These are phyloP conservation scores for Rhodamnia argentea DNA, from an alignment of 345 rosid genomes.

Conservation along the genomic window DNA sequence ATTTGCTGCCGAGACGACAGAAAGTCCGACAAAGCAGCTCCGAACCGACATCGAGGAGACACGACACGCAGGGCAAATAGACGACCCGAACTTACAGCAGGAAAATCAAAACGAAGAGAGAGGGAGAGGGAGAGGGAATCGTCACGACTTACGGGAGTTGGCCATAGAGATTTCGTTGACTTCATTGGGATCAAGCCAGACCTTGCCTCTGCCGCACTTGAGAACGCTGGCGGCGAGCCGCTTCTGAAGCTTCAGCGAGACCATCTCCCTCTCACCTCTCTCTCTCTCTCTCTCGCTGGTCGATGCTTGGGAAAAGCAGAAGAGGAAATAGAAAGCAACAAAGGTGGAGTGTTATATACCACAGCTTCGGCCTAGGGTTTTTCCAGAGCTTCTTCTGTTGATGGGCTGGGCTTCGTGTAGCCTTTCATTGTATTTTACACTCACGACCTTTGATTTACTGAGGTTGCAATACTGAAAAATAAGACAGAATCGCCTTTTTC, in stretches of 20 bases:
- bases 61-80: background rate
- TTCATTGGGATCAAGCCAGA: constrained; percentile 91
- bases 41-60: background rate
- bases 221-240: constrained; percentile 70
- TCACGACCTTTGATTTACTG: background rate
- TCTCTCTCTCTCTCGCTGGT: background rate
- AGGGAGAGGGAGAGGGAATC: background rate
- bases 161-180: constrained; percentile 81
- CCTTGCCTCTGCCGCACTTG: constrained; percentile 71
- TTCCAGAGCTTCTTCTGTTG: background rate
- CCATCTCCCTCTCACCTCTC: constrained; percentile 37
- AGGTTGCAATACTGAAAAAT: background rate
- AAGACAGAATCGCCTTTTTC: background rate
- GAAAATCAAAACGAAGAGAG: background rate
- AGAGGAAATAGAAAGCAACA: background rate
- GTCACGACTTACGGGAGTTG: constrained; percentile 52
- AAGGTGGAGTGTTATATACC: background rate
- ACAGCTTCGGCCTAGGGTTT: background rate
- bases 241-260: constrained; percentile 77
- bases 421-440: background rate
- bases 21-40: background rate
- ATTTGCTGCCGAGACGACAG: background rate
- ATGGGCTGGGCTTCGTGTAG: background rate
- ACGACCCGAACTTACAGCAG: background rate
- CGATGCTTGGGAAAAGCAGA: background rate